Percentiles rank a stretch among this genome's conserved stretches.
Conservation (phyloP, 1,284 basidiomycete genomes). For the Gymnopus androsaceus region DNA sequence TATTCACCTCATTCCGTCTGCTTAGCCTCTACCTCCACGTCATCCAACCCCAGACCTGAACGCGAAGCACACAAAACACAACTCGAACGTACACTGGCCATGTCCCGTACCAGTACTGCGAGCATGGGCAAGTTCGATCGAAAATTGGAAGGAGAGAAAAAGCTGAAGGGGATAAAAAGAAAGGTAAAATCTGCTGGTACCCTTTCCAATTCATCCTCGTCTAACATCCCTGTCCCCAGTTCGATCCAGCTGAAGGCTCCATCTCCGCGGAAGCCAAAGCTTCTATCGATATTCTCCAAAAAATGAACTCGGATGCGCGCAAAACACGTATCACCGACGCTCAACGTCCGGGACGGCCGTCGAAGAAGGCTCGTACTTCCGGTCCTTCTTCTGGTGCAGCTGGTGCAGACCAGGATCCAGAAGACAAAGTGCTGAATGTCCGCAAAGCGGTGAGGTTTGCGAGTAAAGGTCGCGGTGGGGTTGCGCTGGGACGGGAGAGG, state of each 20-base stretch:
- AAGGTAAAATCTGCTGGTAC: constrained; percentile 61
- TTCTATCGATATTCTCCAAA: constrained; percentile 75
- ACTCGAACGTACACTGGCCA: constrained; percentile 77
- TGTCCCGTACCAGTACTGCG: constrained; percentile 85
- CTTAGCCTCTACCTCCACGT: neutral
- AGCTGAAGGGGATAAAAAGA: constrained; percentile 85
- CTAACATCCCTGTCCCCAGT: constrained; percentile 44
- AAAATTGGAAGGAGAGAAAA: constrained; percentile 88
- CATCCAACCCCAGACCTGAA: constrained; percentile 25
- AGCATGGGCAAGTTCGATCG: constrained; percentile 94
- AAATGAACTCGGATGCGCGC: constrained; percentile 73
- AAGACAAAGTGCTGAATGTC: constrained; percentile 70
- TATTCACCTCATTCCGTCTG: no score
- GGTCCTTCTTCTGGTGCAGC: neutral
- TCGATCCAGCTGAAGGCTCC: constrained; percentile 77
- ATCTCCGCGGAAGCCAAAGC: constrained; percentile 68
- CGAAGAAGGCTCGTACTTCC: neutral
- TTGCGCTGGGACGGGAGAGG: constrained; percentile 50
- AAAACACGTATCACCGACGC: constrained; percentile 43
- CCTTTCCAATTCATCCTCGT: neutral
- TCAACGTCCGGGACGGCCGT: constrained; percentile 3
- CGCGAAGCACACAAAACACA: constrained; percentile 68
- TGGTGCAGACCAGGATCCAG: constrained; percentile 39
- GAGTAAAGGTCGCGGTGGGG: constrained; percentile 67
- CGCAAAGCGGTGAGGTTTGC: constrained; percentile 86